These are phyloP conservation scores for Colletotrichum chlorophyti DNA, from an alignment of 2,329 filamentous ascomycete genomes.

Conservation along the genomic window DNA sequence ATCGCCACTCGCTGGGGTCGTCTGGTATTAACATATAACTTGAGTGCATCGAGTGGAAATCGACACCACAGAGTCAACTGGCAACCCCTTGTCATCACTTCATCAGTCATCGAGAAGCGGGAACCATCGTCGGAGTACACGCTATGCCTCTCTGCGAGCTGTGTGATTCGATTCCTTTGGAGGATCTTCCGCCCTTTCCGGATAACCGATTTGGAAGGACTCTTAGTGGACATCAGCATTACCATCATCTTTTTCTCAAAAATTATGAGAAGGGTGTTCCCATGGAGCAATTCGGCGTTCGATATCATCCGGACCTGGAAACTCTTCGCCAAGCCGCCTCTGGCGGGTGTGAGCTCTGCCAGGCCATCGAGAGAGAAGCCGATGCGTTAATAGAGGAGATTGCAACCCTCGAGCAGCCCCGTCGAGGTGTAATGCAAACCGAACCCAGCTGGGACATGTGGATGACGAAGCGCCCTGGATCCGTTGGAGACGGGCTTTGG, in stretches of 20 bases:
- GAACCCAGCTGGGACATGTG: conserved; percentile 20
- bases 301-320: not conserved
- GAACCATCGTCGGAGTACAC: no score
- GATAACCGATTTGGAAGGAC: not conserved
- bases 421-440: not conserved
- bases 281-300: conserved; percentile 1
- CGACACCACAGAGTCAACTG: no score
- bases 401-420: not conserved
- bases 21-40: no score
- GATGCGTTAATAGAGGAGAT: conserved; percentile 7
- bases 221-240: not conserved
- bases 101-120: not conserved
- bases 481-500: conserved; percentile 14
- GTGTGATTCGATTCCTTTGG: not conserved
- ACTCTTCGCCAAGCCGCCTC: conserved; percentile 1
- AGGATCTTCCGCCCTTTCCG: conserved; percentile 14
- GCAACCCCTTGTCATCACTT: no score
- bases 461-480: not conserved
- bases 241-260: not conserved
- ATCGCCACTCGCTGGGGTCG: no score
- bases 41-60: no score
- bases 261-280: not conserved
- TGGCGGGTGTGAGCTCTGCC: conserved; percentile 3
- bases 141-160: conserved; percentile 10
- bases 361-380: conserved; percentile 2